A percentile compares a stretch with the other conserved stretches of the same genome.
Evolutionary conservation across 2,329 filamentous ascomycete species (phyloP).

Genomic region (Aspergillus sp.): DNA sequence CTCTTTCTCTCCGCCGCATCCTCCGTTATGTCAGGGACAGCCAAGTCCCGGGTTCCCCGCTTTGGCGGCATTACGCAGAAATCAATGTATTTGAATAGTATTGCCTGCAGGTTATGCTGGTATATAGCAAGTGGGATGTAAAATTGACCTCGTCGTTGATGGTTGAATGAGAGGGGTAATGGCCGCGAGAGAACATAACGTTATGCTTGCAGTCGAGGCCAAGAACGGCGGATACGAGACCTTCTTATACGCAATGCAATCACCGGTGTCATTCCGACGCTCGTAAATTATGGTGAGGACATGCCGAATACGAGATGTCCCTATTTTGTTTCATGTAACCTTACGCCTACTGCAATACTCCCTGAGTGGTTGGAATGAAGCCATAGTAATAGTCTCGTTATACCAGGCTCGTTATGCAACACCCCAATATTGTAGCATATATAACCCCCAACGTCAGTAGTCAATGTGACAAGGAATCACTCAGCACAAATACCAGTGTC

Average conservation of each 20-base stretch:
- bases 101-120: background rate
- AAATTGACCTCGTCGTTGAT: background rate
- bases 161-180: background rate
- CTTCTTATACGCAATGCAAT: background rate
- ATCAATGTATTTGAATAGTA: background rate
- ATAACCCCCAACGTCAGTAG: too few species aligned
- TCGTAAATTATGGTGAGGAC: background rate
- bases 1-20: slow-evolving; percentile 56
- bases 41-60: background rate
- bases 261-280: background rate
- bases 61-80: background rate
- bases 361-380: too few species aligned
- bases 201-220: background rate
- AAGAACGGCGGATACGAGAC: background rate
- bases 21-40: slow-evolving; percentile 26
- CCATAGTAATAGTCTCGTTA: too few species aligned
- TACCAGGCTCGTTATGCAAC: too few species aligned
- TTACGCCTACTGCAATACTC: background rate
- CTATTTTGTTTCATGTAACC: background rate
- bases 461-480: too few species aligned
- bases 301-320: background rate
- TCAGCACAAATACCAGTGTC: too few species aligned
- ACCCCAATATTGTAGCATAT: too few species aligned
- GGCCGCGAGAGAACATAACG: slow-evolving; percentile 1
- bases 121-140: background rate